These are phyloP conservation scores for Myriosclerotinia duriaeana DNA, from an alignment of 2,329 filamentous ascomycete species.

Conservation along the genomic window DNA sequence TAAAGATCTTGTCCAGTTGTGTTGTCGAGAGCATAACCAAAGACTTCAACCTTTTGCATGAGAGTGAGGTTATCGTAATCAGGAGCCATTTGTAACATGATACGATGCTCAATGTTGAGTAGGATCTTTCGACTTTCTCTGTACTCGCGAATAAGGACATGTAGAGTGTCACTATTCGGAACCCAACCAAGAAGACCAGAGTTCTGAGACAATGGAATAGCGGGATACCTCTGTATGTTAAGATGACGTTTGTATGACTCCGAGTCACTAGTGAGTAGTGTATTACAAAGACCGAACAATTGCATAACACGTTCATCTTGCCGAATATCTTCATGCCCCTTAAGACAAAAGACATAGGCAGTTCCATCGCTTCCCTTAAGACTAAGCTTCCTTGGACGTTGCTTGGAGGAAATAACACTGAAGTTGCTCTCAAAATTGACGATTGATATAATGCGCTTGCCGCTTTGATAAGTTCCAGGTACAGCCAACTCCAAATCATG, in stretches of 20 bases:
- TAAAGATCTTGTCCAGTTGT: constrained; percentile 98
- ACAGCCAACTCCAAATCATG: constrained; percentile 87
- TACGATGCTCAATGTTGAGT: constrained; percentile 97
- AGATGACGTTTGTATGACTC: constrained; percentile 97
- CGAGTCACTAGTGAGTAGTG: constrained; percentile 85
- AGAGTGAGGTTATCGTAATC: constrained; percentile 98
- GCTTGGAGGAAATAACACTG: constrained; percentile 93
- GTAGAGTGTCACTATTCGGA: constrained; percentile 93
- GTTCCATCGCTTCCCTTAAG: constrained; percentile 86
- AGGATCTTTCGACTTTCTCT: constrained; percentile 95
- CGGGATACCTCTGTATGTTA: constrained; percentile 91
- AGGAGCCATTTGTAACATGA: constrained; percentile 99
- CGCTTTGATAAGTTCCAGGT: constrained; percentile 89
- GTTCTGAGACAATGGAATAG: constrained; percentile 95
- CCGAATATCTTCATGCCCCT: constrained; percentile 98
- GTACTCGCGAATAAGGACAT: constrained; percentile 95
- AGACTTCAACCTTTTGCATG: constrained; percentile 99
- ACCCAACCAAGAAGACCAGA: constrained; percentile 96
- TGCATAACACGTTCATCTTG: constrained; percentile 99
- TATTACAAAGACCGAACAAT: constrained; percentile 96
- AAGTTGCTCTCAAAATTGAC: constrained; percentile 86
- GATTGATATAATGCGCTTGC: constrained; percentile 76
- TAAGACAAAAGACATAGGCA: constrained; percentile 84
- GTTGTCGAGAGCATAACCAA: constrained; percentile 98
- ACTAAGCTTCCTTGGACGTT: constrained; percentile 85